Evolutionary conservation across 1,284 basidiomycete genomes (phyloP), one percentile per base, ranked within the genome.

Genomic region (Malassezia pachydermatis): DNA sequence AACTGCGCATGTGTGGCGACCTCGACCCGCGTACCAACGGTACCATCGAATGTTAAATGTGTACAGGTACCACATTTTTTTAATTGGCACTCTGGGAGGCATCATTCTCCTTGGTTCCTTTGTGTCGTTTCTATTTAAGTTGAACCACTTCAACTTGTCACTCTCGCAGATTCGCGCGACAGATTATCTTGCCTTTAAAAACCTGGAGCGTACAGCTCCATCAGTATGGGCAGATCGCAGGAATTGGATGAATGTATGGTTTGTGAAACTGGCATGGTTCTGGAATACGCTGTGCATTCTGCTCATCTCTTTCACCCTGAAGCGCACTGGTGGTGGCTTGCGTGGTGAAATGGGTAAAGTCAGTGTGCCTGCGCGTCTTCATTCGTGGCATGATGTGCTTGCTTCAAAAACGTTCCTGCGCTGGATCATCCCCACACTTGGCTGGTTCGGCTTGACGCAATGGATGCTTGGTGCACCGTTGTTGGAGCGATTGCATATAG

Each of bases 381-480:
- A 7, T n/a, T 34, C 39, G 6, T 25, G 19, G 29, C 14, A 24
- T 7, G 39, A 32, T 19, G 16, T 43, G 11, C 10, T 51, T n/a
- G 29, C 25, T 3, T 29, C 33, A 5, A 41, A 43, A 24, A 29
- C 34, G 11, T 32, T 42, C 14, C 11, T 36, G 33, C 50, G 50
- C 4, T 52, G 50, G 50, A 45, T 55, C 17, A 51, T 53, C 17
- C 49, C 54, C 2, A 59, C 58, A 14, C 30, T 58, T 10, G 51
- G 59, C 4, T 63, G 60, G 47, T 14, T 48, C 8, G 9, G 57
- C 14, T 46, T 72, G 75, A 83, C 86, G 2, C 77, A 76, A 45
- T 94, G 88, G 88, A 92, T 90, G 77, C 89, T 94, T 62, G 89
- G 90, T 0, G 86, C 88, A 3, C 78, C 84, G 0, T 73, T 96